Evolutionary conservation across 352 stramenopile species (phyloP), one percentile per base, ranked within the genome.

Genomic region (Globisporangium lucens): DNA sequence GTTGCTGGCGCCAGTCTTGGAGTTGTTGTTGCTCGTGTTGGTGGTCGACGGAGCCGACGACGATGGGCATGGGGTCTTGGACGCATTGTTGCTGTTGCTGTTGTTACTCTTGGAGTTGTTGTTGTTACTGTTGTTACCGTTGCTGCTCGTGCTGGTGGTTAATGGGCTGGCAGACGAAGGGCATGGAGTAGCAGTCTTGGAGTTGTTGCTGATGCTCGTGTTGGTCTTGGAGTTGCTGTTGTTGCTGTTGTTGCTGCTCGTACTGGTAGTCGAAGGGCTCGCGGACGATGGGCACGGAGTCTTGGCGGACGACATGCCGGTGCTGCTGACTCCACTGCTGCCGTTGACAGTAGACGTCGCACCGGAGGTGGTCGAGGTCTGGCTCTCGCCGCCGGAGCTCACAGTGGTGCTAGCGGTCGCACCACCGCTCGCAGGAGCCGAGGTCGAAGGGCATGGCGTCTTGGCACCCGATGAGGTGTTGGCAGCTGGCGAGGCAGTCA

Each of bases 281-380:
- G 29, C 53, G 8, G 53, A 24, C 29, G 53, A 41, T 17, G 53
- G 53, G 17, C 53, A 59, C 9, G 53, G 53, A 5, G 29, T 59
- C 6, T 41, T 59, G 27, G 46, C 46, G 20, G 52, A 33, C 3
- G 51, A 15, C 27, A 4, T 58, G 29, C 4, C 22, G 53, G 29
- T 22, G 53, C 15, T 59, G 29, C 17, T 27, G 27, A 38, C 2
- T 59, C 53, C 53, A 10, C 53, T 59, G 53, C 38, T 59, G 22
- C 53, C 53, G 7, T 59, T 74, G 33, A 63, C n/a, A 51, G 36
- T 63, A 24, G 57, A 24, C 36, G 57, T 41, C 57, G 36, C 41
- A 7, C 41, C 41, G 13, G 41, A 47, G 13, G 41, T 47, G 4
- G 13, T 47, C 38, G 38, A 6, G 4, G 38, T 46, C 38, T 46